Evolutionary conservation across 2,329 filamentous ascomycete genomes (phyloP).

Genomic region (Tolypocladium nubicola): DNA sequence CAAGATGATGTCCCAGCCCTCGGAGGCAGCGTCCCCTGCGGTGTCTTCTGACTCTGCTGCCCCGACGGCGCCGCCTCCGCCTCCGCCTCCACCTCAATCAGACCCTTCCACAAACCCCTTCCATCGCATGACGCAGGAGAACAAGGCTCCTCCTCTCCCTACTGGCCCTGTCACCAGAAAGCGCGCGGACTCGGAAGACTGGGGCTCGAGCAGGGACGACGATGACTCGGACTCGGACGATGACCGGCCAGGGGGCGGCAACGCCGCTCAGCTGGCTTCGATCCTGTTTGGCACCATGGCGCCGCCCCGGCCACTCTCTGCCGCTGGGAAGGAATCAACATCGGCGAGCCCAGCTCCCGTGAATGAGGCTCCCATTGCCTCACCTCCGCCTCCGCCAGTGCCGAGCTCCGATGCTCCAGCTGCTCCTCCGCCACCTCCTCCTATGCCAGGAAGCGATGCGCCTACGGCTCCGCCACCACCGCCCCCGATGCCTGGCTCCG

Average conservation of each 20-base stretch:
- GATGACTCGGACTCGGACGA: slow-evolving; percentile 63
- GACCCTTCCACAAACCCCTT: slow-evolving; percentile 88
- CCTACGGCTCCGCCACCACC: slow-evolving; percentile 15
- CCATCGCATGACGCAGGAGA: slow-evolving; percentile 69
- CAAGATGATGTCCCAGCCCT: slow-evolving; percentile 69
- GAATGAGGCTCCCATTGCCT: slow-evolving; percentile 28
- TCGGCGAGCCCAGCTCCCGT: slow-evolving; percentile 26
- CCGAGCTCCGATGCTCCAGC: slow-evolving; percentile 16
- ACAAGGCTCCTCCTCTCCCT: slow-evolving; percentile 35
- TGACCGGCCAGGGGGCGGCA: slow-evolving; percentile 67
- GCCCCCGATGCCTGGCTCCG: slow-evolving; percentile 14
- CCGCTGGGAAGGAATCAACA: slow-evolving; percentile 59
- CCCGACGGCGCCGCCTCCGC: slow-evolving; percentile 22
- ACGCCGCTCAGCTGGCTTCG: slow-evolving; percentile 83
- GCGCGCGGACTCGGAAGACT: slow-evolving; percentile 55
- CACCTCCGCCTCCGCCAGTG: slow-evolving; percentile 24
- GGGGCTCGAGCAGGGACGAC: slow-evolving; percentile 64
- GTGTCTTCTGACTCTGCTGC: slow-evolving; percentile 31
- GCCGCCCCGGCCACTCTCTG: slow-evolving; percentile 78
- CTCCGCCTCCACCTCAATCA: slow-evolving; percentile 25
- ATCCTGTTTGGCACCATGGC: slow-evolving; percentile 97
- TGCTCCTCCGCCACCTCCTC: slow-evolving; percentile 19
- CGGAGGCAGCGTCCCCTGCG: slow-evolving; percentile 38
- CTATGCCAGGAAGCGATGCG: slow-evolving; percentile 13
- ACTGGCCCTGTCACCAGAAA: slow-evolving; percentile 43